These are phyloP conservation scores for Barbarea vulgaris DNA, from an alignment of 345 rosid genomes.

Conservation along the genomic window DNA sequence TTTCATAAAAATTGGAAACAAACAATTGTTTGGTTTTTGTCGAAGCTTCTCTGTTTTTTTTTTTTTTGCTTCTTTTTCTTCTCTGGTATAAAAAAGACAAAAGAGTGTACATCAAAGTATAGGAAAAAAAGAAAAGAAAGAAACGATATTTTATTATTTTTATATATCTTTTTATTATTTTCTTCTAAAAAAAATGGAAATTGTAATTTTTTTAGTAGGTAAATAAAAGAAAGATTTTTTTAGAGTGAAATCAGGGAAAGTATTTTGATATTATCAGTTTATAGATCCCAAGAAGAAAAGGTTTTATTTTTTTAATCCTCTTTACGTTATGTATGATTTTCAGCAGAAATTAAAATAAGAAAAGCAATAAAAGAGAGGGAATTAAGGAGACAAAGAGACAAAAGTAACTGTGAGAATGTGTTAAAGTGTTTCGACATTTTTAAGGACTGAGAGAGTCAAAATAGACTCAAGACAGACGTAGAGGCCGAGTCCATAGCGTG, in stretches of 20 bases:
- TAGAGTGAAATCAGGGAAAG: conserved; percentile 26
- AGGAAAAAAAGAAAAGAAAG: neutral
- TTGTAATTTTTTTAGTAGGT: neutral
- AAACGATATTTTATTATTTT: neutral
- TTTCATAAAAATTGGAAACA: conserved; percentile 29
- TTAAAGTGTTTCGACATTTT: conserved; percentile 17
- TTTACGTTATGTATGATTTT: conserved; percentile 29
- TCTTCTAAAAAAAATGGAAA: neutral
- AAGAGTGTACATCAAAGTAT: neutral
- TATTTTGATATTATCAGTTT: conserved; percentile 16
- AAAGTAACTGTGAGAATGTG: conserved; percentile 11
- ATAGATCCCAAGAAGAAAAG: conserved; percentile 36
- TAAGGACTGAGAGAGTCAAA: conserved; percentile 4
- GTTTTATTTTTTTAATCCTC: too few species aligned
- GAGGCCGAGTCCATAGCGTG: neutral
- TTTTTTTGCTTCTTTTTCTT: neutral
- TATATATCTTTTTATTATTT: neutral
- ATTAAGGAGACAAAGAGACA: conserved; percentile 42
- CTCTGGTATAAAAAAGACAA: neutral
- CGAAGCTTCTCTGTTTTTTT: neutral
- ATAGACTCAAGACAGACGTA: neutral
- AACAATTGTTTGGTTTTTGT: conserved; percentile 20
- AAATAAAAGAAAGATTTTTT: neutral
- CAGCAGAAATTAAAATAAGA: neutral
- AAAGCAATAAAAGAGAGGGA: conserved; percentile 16